Evolutionary conservation across 495 filamentous ascomycete genomes (phyloP), one percentile per base, ranked within the genome.

Genomic region (Penicillium dipodomyicola): DNA sequence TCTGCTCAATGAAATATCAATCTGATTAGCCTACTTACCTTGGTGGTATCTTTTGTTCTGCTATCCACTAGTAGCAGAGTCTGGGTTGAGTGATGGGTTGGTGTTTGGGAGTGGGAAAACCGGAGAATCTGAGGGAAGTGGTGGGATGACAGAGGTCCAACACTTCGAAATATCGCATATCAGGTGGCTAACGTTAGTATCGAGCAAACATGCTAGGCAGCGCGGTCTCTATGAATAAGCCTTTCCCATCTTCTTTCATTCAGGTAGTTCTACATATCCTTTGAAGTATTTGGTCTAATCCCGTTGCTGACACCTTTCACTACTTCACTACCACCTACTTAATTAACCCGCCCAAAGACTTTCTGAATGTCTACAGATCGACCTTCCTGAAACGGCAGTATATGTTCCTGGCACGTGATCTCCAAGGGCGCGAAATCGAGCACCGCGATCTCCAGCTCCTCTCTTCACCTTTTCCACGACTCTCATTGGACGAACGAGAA

Each of bases 401-500:
- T 17, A 19, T 40, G 55, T 46, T 11, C 23, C 49, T 30, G 48
- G 51, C 65, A 67, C 65, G 65, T 67, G 65, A 67, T 48, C 57
- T 39, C 10, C 14, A 27, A n/a, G 37, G 35, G 54, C 45, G 51
- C 51, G 42, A 63, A 52, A 54, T 49, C n/a, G 53, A 56, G 40
- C 44, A 20, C 52, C 47, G 45, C 49, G 47, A 17, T 47, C 35
- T 60, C 29, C 20, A 59, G 46, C 54, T 61, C 57, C 63, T 48
- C 63, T 56, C 41, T 43, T 51, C 52, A 23, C 49, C 59, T 55
- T 17, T 65, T 60, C 61, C 58, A 60, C 56, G 23, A 67, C 64
- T 68, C 66, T 69, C 44, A 68, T 62, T 64, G 61, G 64, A 46
- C 32, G 53, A 32, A 57, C 25, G 25, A 17, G 47, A 62, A 71